phyloP scores from a whole-genome alignment of 2,329 filamentous ascomycete species.

The Neonectria faginata region DNA sequence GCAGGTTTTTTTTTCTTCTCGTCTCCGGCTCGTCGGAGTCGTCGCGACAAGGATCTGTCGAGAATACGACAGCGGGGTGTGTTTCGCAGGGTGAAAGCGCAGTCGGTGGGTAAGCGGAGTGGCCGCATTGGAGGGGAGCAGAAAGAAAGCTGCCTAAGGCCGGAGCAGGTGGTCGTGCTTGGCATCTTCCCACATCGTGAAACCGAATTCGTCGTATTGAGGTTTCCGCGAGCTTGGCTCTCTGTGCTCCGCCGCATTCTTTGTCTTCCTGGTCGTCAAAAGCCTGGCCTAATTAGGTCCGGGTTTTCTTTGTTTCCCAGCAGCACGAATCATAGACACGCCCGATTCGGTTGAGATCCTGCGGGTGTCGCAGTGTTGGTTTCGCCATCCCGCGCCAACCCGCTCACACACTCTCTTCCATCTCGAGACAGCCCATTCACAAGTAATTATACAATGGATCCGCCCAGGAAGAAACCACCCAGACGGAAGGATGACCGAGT shows the following conservation, averaged over 20 bases:
- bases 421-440: slow-evolving; percentile 30
- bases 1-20: background rate
- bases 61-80: background rate
- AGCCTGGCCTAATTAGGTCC: too few species aligned
- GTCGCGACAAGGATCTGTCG: background rate
- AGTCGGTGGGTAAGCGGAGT: slow-evolving; percentile 3
- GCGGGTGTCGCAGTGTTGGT: slow-evolving; percentile 1
- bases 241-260: background rate
- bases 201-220: background rate
- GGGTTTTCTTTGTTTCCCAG: background rate
- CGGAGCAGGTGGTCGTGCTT: too few species aligned
- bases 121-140: slow-evolving; percentile 1
- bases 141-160: too few species aligned
- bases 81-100: slow-evolving; percentile 1
- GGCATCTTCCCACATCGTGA: slow-evolving; percentile 9
- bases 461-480: slow-evolving; percentile 48
- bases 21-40: background rate
- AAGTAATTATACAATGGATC: slow-evolving; percentile 46
- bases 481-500: slow-evolving; percentile 72
- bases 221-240: slow-evolving; percentile 4
- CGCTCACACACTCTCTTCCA: slow-evolving; percentile 4
- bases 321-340: background rate
- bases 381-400: slow-evolving; percentile 14
- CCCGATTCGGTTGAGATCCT: slow-evolving; percentile 5
- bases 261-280: background rate